phyloP scores from a whole-genome alignment of 1,139 yeast genomes.

The Geotrichum phurueaensis region DNA sequence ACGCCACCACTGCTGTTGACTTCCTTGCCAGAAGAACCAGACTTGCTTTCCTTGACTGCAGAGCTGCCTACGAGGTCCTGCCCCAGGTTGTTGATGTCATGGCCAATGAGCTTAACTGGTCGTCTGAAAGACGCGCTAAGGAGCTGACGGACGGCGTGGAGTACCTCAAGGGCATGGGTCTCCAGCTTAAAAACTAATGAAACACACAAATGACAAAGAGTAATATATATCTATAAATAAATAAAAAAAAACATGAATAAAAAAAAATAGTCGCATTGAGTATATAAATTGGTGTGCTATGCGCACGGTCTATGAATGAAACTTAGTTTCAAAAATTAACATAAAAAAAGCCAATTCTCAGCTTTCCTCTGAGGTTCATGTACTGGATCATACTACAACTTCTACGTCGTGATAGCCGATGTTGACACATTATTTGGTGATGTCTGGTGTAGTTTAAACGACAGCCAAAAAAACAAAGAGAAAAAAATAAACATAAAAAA shows the following conservation, averaged over 20 bases:
- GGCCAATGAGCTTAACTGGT: conserved; percentile 78
- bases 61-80: conserved; percentile 73
- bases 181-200: conserved; percentile 19
- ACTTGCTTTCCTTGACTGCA: conserved; percentile 84
- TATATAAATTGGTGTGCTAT: not conserved
- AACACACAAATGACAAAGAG: not conserved
- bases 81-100: conserved; percentile 82
- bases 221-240: not conserved
- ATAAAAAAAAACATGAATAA: not conserved
- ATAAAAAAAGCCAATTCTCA: not conserved
- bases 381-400: too few species aligned
- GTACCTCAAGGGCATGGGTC: conserved; percentile 40
- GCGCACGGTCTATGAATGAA: not conserved
- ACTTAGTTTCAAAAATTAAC: not conserved
- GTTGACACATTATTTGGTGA: not conserved
- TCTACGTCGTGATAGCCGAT: too few species aligned
- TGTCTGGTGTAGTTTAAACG: not conserved
- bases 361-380: too few species aligned
- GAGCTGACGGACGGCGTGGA: conserved; percentile 40
- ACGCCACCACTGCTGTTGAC: conserved; percentile 81
- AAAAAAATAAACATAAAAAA: not conserved
- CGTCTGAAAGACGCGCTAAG: conserved; percentile 48
- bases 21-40: conserved; percentile 92
- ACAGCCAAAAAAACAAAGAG: not conserved
- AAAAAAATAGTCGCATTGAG: not conserved